Base-by-base conservation (phyloP, 805 yeast species). In the Metschnikowia koreensis region DNA sequence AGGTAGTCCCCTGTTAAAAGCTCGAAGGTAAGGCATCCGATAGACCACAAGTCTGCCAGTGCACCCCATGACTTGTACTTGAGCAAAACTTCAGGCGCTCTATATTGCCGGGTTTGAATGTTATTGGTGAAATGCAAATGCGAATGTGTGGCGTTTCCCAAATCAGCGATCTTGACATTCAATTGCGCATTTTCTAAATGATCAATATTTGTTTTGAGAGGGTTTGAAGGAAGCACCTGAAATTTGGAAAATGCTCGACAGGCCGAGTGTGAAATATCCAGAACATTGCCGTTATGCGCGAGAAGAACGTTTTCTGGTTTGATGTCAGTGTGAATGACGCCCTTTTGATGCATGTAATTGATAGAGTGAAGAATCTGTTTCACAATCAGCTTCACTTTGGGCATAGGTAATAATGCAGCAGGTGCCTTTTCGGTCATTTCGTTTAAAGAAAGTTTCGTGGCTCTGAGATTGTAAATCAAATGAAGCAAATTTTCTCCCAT, bases 41-140 rank as follows among this genome's bases (percentile, higher is more conserved):
- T 76, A n/a, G 97, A 88, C 99, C 99, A 94, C 44, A 93, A 80
- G 69, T 94, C 99, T 1, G 96, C 86, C 49, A 93, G 84, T 47
- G 96, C 91, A 0, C 99, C 99, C 99, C 99, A 94, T 33, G 52
- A 38, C 39, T 81, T 76, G 9, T 87, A 81, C 42, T 50, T 48
- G 44, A 60, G 56, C 29, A 60, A 43, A 10, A 60, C 42, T 94
- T 93, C 99, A 1, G 98, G 98, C 0, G 97, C 82, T 42, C 99
- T 77, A 67, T 91, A 91, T 66, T 91, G 97, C 43, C 97, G 77
- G 1, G 97, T 91, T 69, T 91, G 97, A 55, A 91, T 89, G 56
- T 89, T 92, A 66, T 89, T 83, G 5, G 97, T 88, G 68, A 87
- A 89, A 66, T 91, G 97, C 46, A 81, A 81, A 63, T 82, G 79